These are phyloP conservation scores for Mallotus japonicus DNA, from an alignment of 441 rosid genomes.

Conservation along the genomic window DNA sequence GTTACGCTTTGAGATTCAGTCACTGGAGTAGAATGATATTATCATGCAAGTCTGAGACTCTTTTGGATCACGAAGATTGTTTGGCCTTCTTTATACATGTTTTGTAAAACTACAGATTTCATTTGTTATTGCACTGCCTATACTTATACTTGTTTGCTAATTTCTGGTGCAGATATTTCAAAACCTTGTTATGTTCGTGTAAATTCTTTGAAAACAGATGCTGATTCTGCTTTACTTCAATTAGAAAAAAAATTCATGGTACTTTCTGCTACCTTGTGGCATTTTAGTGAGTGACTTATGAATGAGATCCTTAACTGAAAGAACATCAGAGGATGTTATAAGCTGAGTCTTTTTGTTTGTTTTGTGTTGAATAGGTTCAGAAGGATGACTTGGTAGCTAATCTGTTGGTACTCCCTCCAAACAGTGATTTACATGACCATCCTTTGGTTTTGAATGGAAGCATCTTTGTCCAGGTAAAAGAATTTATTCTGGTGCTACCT, in stretches of 20 bases:
- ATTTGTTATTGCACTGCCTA: background rate
- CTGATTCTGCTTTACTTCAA: constrained; percentile 56
- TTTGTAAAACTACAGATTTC: background rate
- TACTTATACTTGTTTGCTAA: constrained; percentile 17
- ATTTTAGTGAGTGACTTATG: too few species aligned
- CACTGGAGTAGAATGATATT: too few species aligned
- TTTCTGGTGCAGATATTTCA: constrained; percentile 48
- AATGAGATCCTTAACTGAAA: too few species aligned
- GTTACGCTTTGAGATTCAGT: too few species aligned
- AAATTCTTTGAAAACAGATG: constrained; percentile 73
- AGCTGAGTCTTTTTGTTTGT: background rate
- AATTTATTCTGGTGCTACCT: background rate
- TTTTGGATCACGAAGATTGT: too few species aligned
- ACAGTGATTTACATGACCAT: constrained; percentile 82
- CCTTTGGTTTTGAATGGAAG: constrained; percentile 68
- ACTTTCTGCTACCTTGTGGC: too few species aligned
- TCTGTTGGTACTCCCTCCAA: constrained; percentile 75
- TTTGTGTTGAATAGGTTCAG: constrained; percentile 51
- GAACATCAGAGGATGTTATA: constrained; percentile 11
- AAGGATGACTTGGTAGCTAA: constrained; percentile 70
- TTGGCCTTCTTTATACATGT: too few species aligned
- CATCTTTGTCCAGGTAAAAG: constrained; percentile 74
- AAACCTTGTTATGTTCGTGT: constrained; percentile 86
- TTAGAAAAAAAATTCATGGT: too few species aligned
- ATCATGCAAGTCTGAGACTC: too few species aligned